Conservation (phyloP, 352 stramenopile species). For the Phytophthora sp. region DNA sequence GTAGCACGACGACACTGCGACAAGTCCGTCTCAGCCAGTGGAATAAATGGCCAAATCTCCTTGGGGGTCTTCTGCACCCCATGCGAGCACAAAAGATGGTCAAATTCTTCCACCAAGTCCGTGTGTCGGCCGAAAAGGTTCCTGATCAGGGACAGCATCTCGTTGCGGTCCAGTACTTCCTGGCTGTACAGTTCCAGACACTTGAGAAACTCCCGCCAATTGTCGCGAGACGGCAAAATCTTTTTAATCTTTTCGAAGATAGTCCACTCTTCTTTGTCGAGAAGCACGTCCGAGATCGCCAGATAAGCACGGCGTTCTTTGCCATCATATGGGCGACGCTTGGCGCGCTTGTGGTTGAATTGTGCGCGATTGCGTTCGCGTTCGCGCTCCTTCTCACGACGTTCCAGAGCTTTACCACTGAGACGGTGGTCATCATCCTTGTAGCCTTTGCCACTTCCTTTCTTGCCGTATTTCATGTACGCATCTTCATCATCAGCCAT, state of each 20-base stretch:
- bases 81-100: slow-evolving; percentile 74
- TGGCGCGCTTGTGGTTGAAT: slow-evolving; percentile 76
- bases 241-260: slow-evolving; percentile 97
- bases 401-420: slow-evolving; percentile 64
- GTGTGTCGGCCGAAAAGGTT: slow-evolving; percentile 90
- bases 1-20: slow-evolving; percentile 92
- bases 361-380: slow-evolving; percentile 78
- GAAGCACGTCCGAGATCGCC: slow-evolving; percentile 75
- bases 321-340: slow-evolving; percentile 70
- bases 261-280: slow-evolving; percentile 87
- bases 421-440: slow-evolving; percentile 61
- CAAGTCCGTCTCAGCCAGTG: slow-evolving; percentile 91
- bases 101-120: slow-evolving; percentile 85
- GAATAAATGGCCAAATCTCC: slow-evolving; percentile 93
- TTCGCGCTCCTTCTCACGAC: slow-evolving; percentile 79
- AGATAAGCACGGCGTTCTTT: slow-evolving; percentile 80
- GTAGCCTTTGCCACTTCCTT: slow-evolving; percentile 48
- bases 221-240: slow-evolving; percentile 92
- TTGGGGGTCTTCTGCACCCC: slow-evolving; percentile 83
- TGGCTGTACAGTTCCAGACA: slow-evolving; percentile 98
- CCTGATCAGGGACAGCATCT: slow-evolving; percentile 88
- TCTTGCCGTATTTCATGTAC: slow-evolving; percentile 51
- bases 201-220: slow-evolving; percentile 98
- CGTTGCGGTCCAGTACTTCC: slow-evolving; percentile 93
- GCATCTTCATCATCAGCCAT: slow-evolving; percentile 53